A percentile compares a stretch with the other conserved stretches of the same genome.
phyloP scores from a whole-genome alignment of 2,329 filamentous ascomycete species.

The Daldinia sp. region DNA sequence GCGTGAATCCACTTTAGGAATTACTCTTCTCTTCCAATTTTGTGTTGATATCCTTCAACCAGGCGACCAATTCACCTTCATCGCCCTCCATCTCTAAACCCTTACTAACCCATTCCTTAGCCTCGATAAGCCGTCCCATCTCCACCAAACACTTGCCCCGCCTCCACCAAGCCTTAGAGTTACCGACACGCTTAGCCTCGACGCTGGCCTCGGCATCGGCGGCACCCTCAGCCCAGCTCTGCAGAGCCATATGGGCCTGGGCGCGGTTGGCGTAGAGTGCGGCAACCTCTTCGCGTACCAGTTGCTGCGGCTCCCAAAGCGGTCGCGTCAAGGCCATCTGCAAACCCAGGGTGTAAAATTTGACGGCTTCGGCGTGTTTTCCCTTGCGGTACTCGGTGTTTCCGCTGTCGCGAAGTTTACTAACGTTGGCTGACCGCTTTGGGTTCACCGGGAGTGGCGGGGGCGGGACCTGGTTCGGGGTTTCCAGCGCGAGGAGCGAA shows the following conservation, averaged over 20 bases:
- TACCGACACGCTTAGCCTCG: constrained; percentile 86
- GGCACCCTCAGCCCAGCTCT: constrained; percentile 86
- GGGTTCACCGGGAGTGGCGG: constrained; percentile 92
- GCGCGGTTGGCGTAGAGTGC: constrained; percentile 87
- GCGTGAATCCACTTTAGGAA: constrained; percentile 14
- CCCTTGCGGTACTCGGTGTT: constrained; percentile 86
- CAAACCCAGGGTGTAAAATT: constrained; percentile 86
- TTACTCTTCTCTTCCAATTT: constrained; percentile 51
- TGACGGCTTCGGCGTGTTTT: constrained; percentile 79
- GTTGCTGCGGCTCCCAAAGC: constrained; percentile 85
- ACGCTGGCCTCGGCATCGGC: constrained; percentile 89
- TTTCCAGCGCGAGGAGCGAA: constrained; percentile 73
- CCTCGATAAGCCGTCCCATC: constrained; percentile 90
- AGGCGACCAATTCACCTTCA: constrained; percentile 71
- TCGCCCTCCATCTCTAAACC: constrained; percentile 86
- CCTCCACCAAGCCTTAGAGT: constrained; percentile 96
- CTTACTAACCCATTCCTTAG: constrained; percentile 79
- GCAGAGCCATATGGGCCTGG: constrained; percentile 87
- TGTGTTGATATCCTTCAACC: constrained; percentile 72
- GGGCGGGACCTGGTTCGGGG: constrained; percentile 76
- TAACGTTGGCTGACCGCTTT: constrained; percentile 87
- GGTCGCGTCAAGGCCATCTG: constrained; percentile 89
- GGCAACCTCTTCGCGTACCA: constrained; percentile 87
- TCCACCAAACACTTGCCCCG: constrained; percentile 86
- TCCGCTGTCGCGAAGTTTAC: constrained; percentile 89